Conservation (phyloP, 306 rosid genomes). For the Dryas drummondii region DNA sequence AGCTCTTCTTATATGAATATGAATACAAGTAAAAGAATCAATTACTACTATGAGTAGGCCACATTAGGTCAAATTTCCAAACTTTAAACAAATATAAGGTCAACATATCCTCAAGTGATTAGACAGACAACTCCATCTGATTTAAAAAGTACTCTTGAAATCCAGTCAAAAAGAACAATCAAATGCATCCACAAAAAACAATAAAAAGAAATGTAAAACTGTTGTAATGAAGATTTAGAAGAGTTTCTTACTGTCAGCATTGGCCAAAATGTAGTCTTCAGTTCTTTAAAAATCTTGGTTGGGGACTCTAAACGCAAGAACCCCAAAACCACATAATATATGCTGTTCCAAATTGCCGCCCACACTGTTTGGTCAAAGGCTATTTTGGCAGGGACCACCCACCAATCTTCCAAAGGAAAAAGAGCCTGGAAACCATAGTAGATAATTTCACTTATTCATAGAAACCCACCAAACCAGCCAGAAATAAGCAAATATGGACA, state of each 20-base stretch:
- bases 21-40: background rate
- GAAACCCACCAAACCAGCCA: constrained; percentile 26
- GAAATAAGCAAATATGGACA: constrained; percentile 28
- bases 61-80: background rate
- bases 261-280: constrained; percentile 73
- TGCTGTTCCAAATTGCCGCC: constrained; percentile 93
- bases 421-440: constrained; percentile 49
- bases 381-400: constrained; percentile 95
- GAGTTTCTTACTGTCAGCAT: constrained; percentile 75
- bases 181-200: constrained; percentile 1
- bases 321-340: constrained; percentile 80
- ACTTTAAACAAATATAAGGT: background rate
- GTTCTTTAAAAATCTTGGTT: constrained; percentile 50
- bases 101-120: background rate
- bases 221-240: constrained; percentile 20
- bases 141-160: background rate
- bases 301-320: constrained; percentile 70
- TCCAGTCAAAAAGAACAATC: constrained; percentile 5
- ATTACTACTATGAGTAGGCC: background rate
- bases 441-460: constrained; percentile 33
- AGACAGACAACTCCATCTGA: background rate
- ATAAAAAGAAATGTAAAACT: constrained; percentile 21
- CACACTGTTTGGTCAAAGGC: constrained; percentile 92
- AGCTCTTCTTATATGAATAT: background rate
- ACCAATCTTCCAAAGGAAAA: constrained; percentile 88